These are phyloP conservation scores for Carex arenaria DNA, from an alignment of 202 grass and related monocot species.

Conservation along the genomic window DNA sequence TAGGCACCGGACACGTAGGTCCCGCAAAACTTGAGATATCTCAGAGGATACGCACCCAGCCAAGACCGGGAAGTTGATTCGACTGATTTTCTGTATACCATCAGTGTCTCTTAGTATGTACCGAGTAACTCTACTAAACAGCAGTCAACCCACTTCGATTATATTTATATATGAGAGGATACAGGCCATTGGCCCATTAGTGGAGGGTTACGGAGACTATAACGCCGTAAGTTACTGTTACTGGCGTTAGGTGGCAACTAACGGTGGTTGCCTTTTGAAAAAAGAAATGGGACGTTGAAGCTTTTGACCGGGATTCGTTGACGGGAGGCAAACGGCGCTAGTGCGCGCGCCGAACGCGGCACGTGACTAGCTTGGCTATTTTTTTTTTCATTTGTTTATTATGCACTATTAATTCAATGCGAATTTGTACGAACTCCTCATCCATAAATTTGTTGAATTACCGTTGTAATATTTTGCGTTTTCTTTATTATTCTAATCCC, in stretches of 20 bases:
- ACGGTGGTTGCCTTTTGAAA: constrained; percentile 32
- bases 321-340: constrained; percentile 28
- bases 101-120: background rate
- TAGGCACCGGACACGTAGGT: too few species aligned
- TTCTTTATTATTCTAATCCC: background rate
- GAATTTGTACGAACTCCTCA: background rate
- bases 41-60: too few species aligned
- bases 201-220: background rate
- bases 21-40: too few species aligned
- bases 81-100: background rate
- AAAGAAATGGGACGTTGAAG: background rate
- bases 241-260: background rate
- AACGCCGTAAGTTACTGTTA: background rate
- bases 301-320: constrained; percentile 15
- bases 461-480: background rate
- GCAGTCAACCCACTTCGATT: background rate
- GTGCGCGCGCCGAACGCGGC: constrained; percentile 21
- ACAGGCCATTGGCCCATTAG: background rate
- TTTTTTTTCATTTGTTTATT: constrained; percentile 4
- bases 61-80: background rate
- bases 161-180: background rate
- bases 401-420: background rate
- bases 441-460: background rate
- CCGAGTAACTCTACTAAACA: background rate
- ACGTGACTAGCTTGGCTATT: constrained; percentile 10